phyloP scores from a whole-genome alignment of 768 basidiomycete genomes.

The Dacryopinax spathularia region DNA sequence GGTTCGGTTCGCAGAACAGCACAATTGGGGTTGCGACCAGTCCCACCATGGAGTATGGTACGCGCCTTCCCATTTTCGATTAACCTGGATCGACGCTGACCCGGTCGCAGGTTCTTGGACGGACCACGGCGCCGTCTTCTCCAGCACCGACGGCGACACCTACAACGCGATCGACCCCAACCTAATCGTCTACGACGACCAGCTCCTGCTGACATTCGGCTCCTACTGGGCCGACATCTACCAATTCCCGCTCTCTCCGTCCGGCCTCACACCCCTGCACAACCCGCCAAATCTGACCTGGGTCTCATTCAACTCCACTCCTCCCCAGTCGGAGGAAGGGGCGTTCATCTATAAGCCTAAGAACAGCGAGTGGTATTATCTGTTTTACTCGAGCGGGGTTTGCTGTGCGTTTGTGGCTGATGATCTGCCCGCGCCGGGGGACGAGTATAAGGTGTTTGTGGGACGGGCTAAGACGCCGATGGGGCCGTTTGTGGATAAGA shows the following conservation, averaged over 20 bases:
- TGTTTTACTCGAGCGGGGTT: constrained; percentile 5
- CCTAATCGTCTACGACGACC: constrained; percentile 13
- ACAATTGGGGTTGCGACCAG: constrained; percentile 18
- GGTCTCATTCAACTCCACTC: background rate
- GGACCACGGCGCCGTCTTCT: constrained; percentile 16
- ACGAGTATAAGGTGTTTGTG: constrained; percentile 16
- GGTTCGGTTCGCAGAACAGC: constrained; percentile 17
- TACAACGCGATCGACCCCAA: constrained; percentile 17
- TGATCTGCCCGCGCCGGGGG: background rate
- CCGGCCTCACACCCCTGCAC: constrained; percentile 5
- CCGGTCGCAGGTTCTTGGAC: constrained; percentile 13
- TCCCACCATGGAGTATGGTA: constrained; percentile 17
- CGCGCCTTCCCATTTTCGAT: background rate
- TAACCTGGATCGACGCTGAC: background rate
- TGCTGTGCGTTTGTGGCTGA: background rate
- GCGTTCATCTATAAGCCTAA: constrained; percentile 5
- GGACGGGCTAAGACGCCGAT: constrained; percentile 14
- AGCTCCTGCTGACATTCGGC: constrained; percentile 16
- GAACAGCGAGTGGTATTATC: background rate
- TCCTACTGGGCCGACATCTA: constrained; percentile 12
- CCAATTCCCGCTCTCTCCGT: constrained; percentile 14
- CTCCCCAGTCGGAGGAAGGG: constrained; percentile 3
- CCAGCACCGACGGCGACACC: constrained; percentile 9
- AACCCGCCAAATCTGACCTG: constrained; percentile 14
- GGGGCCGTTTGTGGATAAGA: constrained; percentile 13